Conservation (phyloP, 345 rosid genomes). For the thale cress (Arabidopsis thaliana) region TAIR10.1 NC_003074.8:948001-948500, state of each 20-base stretch:
- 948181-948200: constrained; percentile 58
- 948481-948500: constrained; percentile 13
- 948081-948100: constrained; percentile 96
- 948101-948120: constrained; percentile 82
- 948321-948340: constrained; percentile 70
- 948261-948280: constrained; percentile 79
- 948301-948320: constrained; percentile 68
- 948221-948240: constrained; percentile 85
- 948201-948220: constrained; percentile 85
- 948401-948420: constrained; percentile 44
- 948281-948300: constrained; percentile 73
- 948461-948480: constrained; percentile 18
- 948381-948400: constrained; percentile 49
- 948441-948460: constrained; percentile 15
- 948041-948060: constrained; percentile 70
- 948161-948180: constrained; percentile 64
- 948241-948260: constrained; percentile 64
- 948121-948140: constrained; percentile 72
- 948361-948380: constrained; percentile 59
- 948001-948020: constrained; percentile 65
- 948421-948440: constrained; percentile 54
- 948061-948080: constrained; percentile 69
- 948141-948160: constrained; percentile 80
- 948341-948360: constrained; percentile 73
- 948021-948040: constrained; percentile 88